A percentile compares a stretch with the other conserved stretches of the same genome.
phyloP scores from a whole-genome alignment of 2,329 filamentous ascomycete genomes.

The Bisporella sp. region DNA sequence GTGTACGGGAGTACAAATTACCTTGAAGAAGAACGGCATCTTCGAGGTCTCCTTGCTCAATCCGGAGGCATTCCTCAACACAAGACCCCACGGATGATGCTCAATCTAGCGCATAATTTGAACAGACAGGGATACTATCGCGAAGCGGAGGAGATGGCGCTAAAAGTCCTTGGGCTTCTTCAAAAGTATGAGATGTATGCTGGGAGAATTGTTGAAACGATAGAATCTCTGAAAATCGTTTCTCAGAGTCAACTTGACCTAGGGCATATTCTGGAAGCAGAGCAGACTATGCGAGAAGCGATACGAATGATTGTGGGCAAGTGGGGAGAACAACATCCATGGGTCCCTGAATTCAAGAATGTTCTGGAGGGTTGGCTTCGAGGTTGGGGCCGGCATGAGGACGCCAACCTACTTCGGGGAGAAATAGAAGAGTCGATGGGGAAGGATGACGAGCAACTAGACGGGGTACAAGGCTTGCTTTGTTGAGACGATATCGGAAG shows the following conservation, averaged over 20 bases:
- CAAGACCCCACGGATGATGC: conserved; percentile 11
- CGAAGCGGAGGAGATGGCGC: conserved; percentile 12
- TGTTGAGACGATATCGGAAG: too few relatives aligned
- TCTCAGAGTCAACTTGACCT: conserved; percentile 15
- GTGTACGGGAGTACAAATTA: conserved; percentile 5
- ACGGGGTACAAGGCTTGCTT: too few relatives aligned
- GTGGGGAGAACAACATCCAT: conserved; percentile 12
- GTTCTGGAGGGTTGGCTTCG: conserved; percentile 17
- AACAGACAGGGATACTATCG: conserved; percentile 12
- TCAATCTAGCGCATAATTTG: conserved; percentile 14
- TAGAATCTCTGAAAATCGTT: conserved; percentile 15
- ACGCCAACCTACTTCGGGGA: conserved; percentile 9
- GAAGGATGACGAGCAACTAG: too few relatives aligned
- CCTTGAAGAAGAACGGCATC: conserved; percentile 10
- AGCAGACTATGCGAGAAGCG: conserved; percentile 14
- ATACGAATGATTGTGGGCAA: conserved; percentile 11
- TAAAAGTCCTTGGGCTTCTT: conserved; percentile 10
- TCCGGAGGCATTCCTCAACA: conserved; percentile 2
- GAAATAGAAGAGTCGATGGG: conserved; percentile 11
- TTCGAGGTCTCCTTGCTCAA: conserved; percentile 11
- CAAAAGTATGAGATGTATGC: conserved; percentile 13
- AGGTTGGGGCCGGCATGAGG: conserved; percentile 14
- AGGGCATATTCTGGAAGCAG: conserved; percentile 13
- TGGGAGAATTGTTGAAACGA: conserved; percentile 13
- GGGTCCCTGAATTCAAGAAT: conserved; percentile 15